These are phyloP conservation scores for Russula lepida DNA, from an alignment of 768 basidiomycete genomes.

Conservation along the genomic window DNA sequence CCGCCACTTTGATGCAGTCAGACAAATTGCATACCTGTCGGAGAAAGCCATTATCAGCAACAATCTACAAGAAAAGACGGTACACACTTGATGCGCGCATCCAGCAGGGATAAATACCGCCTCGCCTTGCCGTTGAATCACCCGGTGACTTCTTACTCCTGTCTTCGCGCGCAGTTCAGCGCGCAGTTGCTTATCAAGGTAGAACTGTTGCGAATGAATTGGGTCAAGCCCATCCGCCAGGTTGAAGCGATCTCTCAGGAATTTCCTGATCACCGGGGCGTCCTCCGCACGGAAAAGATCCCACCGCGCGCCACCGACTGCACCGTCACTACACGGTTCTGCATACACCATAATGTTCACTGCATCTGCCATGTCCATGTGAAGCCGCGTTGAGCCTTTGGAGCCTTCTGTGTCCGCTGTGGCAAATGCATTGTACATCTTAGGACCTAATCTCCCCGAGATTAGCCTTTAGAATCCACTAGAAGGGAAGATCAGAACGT, in stretches of 20 bases:
- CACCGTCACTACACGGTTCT: slow-evolving; percentile 43
- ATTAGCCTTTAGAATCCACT: neutral
- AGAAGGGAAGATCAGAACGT: slow-evolving; percentile 17
- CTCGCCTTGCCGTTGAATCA: slow-evolving; percentile 89
- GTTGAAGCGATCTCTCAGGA: slow-evolving; percentile 61
- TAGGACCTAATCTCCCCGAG: slow-evolving; percentile 54
- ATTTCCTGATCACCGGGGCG: slow-evolving; percentile 62
- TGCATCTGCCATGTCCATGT: slow-evolving; percentile 94
- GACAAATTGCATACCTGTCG: slow-evolving; percentile 78
- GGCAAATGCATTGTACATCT: slow-evolving; percentile 90
- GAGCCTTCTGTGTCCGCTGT: slow-evolving; percentile 57
- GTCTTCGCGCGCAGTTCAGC: slow-evolving; percentile 54
- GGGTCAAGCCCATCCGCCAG: slow-evolving; percentile 67
- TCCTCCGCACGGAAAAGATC: slow-evolving; percentile 82
- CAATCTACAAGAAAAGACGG: neutral
- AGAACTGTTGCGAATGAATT: slow-evolving; percentile 85
- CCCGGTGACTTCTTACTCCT: slow-evolving; percentile 67
- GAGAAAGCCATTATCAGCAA: neutral
- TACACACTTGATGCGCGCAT: slow-evolving; percentile 75
- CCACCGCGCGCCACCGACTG: slow-evolving; percentile 79
- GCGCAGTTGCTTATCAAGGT: slow-evolving; percentile 62
- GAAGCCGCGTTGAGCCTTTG: slow-evolving; percentile 80
- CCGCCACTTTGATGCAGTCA: slow-evolving; percentile 92
- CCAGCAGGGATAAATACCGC: slow-evolving; percentile 95
- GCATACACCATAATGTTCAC: slow-evolving; percentile 85